Percentiles rank a stretch among this genome's conserved stretches.
phyloP scores from a whole-genome alignment of 2,329 filamentous ascomycete species.

The Talaromyces verruculosus region DNA sequence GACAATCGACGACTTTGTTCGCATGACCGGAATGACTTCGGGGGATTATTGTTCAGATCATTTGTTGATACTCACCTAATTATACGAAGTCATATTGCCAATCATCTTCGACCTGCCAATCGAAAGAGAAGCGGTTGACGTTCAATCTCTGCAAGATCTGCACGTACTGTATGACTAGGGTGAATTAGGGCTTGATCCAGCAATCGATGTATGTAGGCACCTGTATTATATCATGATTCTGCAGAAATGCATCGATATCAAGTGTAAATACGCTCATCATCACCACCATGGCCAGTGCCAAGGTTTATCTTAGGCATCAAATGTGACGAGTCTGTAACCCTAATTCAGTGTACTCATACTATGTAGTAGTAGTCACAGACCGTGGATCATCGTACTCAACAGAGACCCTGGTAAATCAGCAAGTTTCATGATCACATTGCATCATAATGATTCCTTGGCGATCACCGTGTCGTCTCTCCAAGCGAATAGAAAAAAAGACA shows the following conservation, averaged over 20 bases:
- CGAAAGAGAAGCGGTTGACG: background rate
- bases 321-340: background rate
- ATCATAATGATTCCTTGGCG: background rate
- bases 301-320: background rate
- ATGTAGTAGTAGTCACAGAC: no score
- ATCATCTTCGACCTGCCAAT: background rate
- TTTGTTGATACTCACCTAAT: background rate
- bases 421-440: background rate
- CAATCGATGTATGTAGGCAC: background rate
- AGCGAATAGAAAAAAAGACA: slow-evolving; percentile 4
- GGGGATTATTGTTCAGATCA: background rate
- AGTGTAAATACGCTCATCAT: background rate
- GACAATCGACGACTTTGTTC: background rate
- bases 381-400: background rate
- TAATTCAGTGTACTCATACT: background rate
- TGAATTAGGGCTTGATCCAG: background rate
- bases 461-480: background rate
- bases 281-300: background rate
- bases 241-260: background rate
- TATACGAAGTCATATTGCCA: background rate
- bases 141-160: background rate
- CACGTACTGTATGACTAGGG: background rate
- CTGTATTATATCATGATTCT: background rate
- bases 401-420: background rate
- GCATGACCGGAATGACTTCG: background rate